Conservation (phyloP, 2,329 filamentous ascomycete species). For the Pseudopyrenochaeta lycopersici region DNA sequence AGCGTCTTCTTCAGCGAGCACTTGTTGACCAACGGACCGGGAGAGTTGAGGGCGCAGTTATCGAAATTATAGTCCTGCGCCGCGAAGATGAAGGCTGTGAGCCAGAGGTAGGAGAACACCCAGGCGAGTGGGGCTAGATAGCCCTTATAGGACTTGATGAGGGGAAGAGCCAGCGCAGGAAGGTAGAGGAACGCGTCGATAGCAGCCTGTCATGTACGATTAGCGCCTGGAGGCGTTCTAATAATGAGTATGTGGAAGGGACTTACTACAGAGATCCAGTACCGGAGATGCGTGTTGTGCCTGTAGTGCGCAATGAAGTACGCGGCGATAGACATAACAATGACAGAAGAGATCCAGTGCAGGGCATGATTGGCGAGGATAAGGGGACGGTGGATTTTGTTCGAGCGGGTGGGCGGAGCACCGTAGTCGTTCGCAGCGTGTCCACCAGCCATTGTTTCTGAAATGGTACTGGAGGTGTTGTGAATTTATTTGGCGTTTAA, state of each 20-base stretch:
- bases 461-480: not conserved
- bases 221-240: too few relatives aligned
- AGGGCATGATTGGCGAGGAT: slow-evolving; percentile 22
- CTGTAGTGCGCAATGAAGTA: slow-evolving; percentile 24
- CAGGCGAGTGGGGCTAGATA: slow-evolving; percentile 26
- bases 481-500: not conserved
- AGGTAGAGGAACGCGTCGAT: slow-evolving; percentile 22
- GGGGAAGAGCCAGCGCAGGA: slow-evolving; percentile 16
- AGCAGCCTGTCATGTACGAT: slow-evolving; percentile 11
- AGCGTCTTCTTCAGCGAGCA: slow-evolving; percentile 5
- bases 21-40: slow-evolving; percentile 12
- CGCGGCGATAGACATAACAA: slow-evolving; percentile 23
- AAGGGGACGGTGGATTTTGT: slow-evolving; percentile 15
- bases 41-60: slow-evolving; percentile 16
- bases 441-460: slow-evolving; percentile 4
- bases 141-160: slow-evolving; percentile 22
- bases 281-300: slow-evolving; percentile 23
- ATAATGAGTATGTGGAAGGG: not conserved
- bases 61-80: slow-evolving; percentile 29
- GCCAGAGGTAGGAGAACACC: slow-evolving; percentile 34
- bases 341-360: slow-evolving; percentile 9
- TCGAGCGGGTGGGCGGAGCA: slow-evolving; percentile 13
- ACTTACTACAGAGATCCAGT: slow-evolving; percentile 26
- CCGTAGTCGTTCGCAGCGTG: slow-evolving; percentile 18
- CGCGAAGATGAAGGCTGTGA: slow-evolving; percentile 34